Conservation (phyloP, 164 flowering plant species). For the Hamamelis virginiana region DNA sequence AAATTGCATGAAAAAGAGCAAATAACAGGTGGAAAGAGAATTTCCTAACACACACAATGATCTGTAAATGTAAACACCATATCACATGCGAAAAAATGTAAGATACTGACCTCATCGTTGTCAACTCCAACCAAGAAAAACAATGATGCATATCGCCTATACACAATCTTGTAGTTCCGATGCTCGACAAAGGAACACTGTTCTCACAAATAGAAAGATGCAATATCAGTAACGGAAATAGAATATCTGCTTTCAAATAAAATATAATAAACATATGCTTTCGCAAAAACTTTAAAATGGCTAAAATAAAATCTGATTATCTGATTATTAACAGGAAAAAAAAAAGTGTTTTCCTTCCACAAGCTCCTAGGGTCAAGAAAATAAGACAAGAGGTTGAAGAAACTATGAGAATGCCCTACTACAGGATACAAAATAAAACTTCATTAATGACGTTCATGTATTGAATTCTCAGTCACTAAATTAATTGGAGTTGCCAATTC, state of each 20-base stretch:
- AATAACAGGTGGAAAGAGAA: neutral
- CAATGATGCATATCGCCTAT: slow-evolving; percentile 91
- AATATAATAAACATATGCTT: neutral
- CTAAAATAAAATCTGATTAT: too few relatives aligned
- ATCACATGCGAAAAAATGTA: neutral
- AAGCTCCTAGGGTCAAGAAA: too few relatives aligned
- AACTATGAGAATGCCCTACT: too few relatives aligned
- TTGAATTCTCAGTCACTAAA: too few relatives aligned
- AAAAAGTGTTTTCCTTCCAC: too few relatives aligned
- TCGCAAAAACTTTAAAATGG: neutral
- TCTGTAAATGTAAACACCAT: neutral
- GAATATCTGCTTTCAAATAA: neutral
- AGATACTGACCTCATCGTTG: slow-evolving; percentile 78
- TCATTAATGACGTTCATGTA: too few relatives aligned
- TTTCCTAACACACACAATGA: neutral
- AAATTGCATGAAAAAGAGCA: too few relatives aligned
- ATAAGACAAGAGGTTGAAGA: too few relatives aligned
- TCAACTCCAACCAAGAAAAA: slow-evolving; percentile 99
- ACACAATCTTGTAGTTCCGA: slow-evolving; percentile 92
- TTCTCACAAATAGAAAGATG: slow-evolving; percentile 2
- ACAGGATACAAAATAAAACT: too few relatives aligned
- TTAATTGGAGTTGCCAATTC: too few relatives aligned
- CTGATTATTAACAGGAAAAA: too few relatives aligned
- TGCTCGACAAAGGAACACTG: slow-evolving; percentile 99
- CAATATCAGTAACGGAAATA: neutral